Conservation (phyloP, 2,329 filamentous ascomycete genomes). For the Hypoxylon sp. region DNA sequence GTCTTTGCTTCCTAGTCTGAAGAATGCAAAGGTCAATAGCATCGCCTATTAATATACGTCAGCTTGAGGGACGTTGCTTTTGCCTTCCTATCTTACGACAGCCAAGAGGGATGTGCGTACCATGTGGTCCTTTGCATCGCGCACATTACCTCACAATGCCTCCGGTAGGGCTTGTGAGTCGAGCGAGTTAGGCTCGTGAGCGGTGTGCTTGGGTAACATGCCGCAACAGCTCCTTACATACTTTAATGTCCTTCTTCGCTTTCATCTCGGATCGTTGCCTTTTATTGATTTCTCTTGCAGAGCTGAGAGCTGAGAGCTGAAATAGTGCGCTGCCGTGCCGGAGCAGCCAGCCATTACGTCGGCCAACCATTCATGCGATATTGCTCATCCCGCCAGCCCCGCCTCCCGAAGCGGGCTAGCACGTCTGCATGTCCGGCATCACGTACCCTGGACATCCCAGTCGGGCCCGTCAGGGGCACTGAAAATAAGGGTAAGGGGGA, state of each 20-base stretch:
- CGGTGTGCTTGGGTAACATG: background rate
- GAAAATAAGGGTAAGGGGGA: conserved; percentile 3
- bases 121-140: background rate
- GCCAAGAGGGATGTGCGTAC: background rate
- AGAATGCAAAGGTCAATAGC: background rate
- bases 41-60: background rate
- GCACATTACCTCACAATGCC: conserved; percentile 22
- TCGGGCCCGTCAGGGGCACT: background rate
- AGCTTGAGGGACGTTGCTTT: background rate
- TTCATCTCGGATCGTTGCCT: background rate
- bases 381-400: background rate
- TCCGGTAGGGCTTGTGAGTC: conserved; percentile 5
- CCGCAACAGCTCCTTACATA: background rate
- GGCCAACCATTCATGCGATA: conserved; percentile 1
- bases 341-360: background rate
- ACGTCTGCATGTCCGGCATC: conserved; percentile 1
- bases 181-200: background rate
- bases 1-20: too few relatives aligned
- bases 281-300: background rate
- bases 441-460: conserved; percentile 1
- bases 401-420: conserved; percentile 21
- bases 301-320: background rate
- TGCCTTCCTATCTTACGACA: background rate
- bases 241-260: too few relatives aligned
- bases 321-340: background rate